Base-by-base conservation (phyloP, 2,329 filamentous ascomycete genomes). In the Penicillium sp. region DNA sequence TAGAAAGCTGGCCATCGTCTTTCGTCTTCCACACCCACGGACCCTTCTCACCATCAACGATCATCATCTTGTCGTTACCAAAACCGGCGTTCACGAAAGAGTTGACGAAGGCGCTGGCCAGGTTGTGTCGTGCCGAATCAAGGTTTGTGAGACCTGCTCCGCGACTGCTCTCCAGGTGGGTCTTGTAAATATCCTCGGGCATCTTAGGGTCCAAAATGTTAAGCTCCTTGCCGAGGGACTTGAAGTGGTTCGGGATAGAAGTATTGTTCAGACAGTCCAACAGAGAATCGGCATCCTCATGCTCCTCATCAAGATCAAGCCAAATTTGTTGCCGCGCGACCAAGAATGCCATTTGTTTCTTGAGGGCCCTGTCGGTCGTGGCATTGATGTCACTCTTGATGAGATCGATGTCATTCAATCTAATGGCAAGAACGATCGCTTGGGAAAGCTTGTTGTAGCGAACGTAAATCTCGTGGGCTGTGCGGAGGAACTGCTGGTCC, bases 1-100 rank as follows among this genome's bases (percentile, higher is more conserved):
- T 97, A 1, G 95, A 98, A 77, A 96, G 84, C 92, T 96, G 96
- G 62, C 95, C 95, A 69, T 97, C 93, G 43, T 96, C 92, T 78
- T 99, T 99, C 21, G 96, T 98, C 81, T 98, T 99, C 92, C 92
- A 99, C 4, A 99, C 91, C 93, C 95, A 99, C 62, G 89, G 91
- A 67, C 90, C 88, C 80, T 96, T 96, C 62, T 92, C 88, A 58
- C 91, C 88, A 21, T 95, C 89, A 43, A 92, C 88, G 57, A 98
- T 81, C 93, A 99, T 97, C 86, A 99, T 90, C 82, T 97, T 98
- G 76, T 99, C 95, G 57, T 93, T 90, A 44, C 92, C 91, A 67
- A 92, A 99, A 31, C 95, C 95, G 53, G 95, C 93, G 67, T 99
- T 99, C 61, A 95, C 92, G 69, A 99, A 98, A 0, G 90, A 91